A percentile compares a stretch with the other conserved stretches of the same genome.
These are phyloP conservation scores for Ascochyta koolunga DNA, from an alignment of 2,329 filamentous ascomycete species.

Conservation along the genomic window DNA sequence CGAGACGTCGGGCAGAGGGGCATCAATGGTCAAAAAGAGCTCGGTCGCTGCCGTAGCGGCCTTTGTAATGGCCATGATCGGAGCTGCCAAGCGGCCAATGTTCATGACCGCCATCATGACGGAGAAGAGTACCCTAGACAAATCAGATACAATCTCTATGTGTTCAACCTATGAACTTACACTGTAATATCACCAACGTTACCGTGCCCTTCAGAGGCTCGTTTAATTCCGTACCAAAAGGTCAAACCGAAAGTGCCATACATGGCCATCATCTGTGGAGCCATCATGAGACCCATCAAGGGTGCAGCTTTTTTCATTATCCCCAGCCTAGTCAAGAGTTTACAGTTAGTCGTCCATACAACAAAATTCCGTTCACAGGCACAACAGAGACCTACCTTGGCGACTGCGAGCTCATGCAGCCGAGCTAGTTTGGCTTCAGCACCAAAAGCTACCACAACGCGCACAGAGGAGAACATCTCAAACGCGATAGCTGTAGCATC, in stretches of 20 bases:
- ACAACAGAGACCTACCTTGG: constrained; percentile 15
- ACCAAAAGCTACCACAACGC: constrained; percentile 47
- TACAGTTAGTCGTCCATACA: background rate
- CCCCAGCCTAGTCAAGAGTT: constrained; percentile 19
- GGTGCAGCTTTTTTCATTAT: constrained; percentile 39
- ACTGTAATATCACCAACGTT: constrained; percentile 45
- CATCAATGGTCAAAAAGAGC: constrained; percentile 47
- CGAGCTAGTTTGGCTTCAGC: constrained; percentile 43
- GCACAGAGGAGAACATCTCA: constrained; percentile 48
- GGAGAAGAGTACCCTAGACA: constrained; percentile 44
- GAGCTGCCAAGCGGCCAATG: constrained; percentile 38
- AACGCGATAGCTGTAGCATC: constrained; percentile 46
- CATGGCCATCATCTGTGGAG: constrained; percentile 43
- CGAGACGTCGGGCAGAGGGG: constrained; percentile 32
- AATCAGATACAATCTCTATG: background rate
- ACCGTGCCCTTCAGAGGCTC: constrained; percentile 38
- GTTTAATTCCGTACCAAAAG: constrained; percentile 49
- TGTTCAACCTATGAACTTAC: constrained; percentile 17
- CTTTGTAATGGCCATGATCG: constrained; percentile 44
- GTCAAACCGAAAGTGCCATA: constrained; percentile 48
- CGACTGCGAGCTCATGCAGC: constrained; percentile 35
- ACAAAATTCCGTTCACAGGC: background rate
- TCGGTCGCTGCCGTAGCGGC: constrained; percentile 45
- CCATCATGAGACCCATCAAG: constrained; percentile 43
- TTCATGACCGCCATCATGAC: constrained; percentile 48